These are phyloP conservation scores for Acorus calamus DNA, from an alignment of 106 monocot genomes.

Conservation along the genomic window DNA sequence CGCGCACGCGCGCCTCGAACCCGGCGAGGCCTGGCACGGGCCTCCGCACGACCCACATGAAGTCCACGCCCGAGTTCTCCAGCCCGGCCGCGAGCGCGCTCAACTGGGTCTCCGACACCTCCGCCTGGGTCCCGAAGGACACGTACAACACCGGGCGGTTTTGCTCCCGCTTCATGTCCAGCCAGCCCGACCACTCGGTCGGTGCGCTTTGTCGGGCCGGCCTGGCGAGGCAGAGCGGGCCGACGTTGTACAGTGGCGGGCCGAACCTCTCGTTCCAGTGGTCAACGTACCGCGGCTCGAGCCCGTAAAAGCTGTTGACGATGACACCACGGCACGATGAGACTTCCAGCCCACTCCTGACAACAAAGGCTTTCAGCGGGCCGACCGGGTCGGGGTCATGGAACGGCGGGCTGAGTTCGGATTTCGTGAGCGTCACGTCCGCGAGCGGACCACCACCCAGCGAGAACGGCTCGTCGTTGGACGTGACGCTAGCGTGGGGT, in stretches of 20 bases:
- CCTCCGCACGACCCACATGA: not conserved
- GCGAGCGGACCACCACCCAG: conserved; percentile 7
- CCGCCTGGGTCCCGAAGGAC: not conserved
- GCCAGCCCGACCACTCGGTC: not conserved
- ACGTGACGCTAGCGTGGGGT: conserved; percentile 6
- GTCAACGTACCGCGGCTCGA: conserved; percentile 25
- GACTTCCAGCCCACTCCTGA: not conserved
- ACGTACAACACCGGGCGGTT: not conserved
- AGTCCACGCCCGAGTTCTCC: conserved; percentile 1
- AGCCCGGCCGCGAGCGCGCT: not conserved
- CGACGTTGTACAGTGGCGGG: not conserved
- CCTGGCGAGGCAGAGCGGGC: not conserved
- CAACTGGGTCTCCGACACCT: not conserved
- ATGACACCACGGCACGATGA: conserved; percentile 1
- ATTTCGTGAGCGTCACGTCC: conserved; percentile 6
- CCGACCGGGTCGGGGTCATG: conserved; percentile 8
- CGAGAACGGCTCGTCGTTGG: conserved; percentile 10
- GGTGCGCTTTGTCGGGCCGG: not conserved
- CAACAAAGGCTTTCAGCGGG: not conserved
- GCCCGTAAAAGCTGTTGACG: conserved; percentile 23
- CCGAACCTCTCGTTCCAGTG: conserved; percentile 6
- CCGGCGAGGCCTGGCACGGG: no score
- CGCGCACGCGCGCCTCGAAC: no score
- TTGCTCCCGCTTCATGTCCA: not conserved
- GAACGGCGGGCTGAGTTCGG: conserved; percentile 15